These are phyloP conservation scores for Penicillium mononematosum DNA, from an alignment of 495 filamentous ascomycete genomes.

Conservation along the genomic window DNA sequence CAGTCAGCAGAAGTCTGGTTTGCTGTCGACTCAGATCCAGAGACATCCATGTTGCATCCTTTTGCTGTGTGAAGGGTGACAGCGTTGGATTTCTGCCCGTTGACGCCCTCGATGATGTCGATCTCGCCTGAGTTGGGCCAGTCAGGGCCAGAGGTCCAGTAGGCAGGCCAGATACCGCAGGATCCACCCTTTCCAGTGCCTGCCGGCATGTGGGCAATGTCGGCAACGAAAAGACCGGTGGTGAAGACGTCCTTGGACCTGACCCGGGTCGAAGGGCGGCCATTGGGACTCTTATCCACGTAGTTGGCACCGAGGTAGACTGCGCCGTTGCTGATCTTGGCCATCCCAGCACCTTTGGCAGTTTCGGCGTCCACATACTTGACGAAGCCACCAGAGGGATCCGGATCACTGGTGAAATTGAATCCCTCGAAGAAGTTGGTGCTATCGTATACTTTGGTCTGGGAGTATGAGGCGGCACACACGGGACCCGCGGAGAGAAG, in stretches of 20 bases:
- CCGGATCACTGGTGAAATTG: conserved; percentile 31
- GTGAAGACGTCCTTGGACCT: no score
- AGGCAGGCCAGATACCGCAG: no score
- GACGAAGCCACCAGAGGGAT: conserved; percentile 68
- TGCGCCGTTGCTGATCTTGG: conserved; percentile 31
- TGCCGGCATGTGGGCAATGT: conserved; percentile 35
- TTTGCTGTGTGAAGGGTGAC: no score
- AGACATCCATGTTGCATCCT: conserved; percentile 44
- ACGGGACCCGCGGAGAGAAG: background rate
- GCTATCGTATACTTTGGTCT: background rate
- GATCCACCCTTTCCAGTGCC: no score
- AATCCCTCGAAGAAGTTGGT: conserved; percentile 56
- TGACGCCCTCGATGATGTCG: conserved; percentile 27
- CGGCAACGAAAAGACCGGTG: conserved; percentile 59
- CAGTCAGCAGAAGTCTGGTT: background rate
- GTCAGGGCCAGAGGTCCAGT: conserved; percentile 24
- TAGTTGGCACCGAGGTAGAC: conserved; percentile 32
- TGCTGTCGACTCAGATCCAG: conserved; percentile 23
- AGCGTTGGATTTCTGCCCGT: no score
- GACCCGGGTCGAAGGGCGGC: conserved; percentile 37
- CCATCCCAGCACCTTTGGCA: conserved; percentile 19
- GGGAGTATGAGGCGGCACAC: background rate
- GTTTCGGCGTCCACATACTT: conserved; percentile 53
- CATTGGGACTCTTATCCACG: conserved; percentile 37
- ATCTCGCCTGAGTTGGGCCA: conserved; percentile 48